Conservation (phyloP, 129 eudicot genomes). For the Mikania micrantha region DNA sequence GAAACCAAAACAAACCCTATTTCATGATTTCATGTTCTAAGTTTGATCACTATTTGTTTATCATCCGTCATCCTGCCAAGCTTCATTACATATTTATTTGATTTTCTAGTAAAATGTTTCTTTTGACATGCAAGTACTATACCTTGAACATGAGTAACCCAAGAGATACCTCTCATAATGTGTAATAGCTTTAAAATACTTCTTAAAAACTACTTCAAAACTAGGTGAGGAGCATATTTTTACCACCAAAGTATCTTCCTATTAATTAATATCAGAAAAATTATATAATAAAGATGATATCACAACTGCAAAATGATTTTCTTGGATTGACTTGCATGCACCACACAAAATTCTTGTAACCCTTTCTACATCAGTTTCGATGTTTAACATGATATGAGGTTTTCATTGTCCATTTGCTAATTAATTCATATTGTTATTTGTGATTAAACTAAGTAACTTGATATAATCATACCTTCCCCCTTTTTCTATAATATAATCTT, state of each 20-base stretch:
- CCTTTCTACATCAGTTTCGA: not conserved
- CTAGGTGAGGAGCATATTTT: not conserved
- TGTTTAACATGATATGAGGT: constrained; percentile 3
- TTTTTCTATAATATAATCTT: constrained; percentile 67
- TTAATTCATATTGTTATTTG: not conserved
- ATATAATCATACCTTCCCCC: constrained; percentile 74
- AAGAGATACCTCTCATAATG: not conserved
- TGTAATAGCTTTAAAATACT: not conserved
- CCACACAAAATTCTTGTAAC: not conserved
- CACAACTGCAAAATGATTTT: not conserved
- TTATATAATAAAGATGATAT: not conserved
- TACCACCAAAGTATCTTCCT: not conserved
- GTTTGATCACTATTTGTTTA: not conserved
- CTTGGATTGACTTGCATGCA: not conserved
- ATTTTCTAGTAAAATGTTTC: not conserved
- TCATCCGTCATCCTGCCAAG: not conserved
- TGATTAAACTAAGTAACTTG: constrained; percentile 4
- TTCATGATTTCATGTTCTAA: not conserved
- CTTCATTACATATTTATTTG: not conserved
- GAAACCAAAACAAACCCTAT: not conserved
- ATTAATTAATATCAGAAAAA: not conserved
- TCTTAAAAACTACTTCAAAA: not conserved
- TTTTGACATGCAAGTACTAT: not conserved
- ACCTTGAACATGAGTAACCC: not conserved
- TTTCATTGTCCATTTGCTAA: not conserved